phyloP scores from a whole-genome alignment of 2,329 filamentous ascomycete genomes.

The Exophiala xenobiotica region DNA sequence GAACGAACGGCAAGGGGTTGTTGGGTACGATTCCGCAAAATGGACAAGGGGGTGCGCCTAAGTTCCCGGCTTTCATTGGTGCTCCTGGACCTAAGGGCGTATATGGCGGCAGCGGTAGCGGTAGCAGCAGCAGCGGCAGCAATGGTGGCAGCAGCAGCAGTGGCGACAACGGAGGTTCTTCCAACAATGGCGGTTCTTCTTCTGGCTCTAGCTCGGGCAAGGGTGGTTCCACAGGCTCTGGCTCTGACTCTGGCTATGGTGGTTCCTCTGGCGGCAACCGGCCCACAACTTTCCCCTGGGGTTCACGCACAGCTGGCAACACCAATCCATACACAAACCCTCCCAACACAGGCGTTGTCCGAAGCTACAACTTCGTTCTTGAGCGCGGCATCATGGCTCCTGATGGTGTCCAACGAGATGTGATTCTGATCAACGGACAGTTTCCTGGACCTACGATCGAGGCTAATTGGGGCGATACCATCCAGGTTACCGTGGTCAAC shows the following conservation, averaged over 20 bases:
- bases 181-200: too few relatives aligned
- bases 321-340: slow-evolving; percentile 21
- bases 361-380: slow-evolving; percentile 35
- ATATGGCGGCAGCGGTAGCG: background rate
- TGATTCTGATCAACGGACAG: slow-evolving; percentile 35
- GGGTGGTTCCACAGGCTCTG: background rate
- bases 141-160: background rate
- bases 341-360: slow-evolving; percentile 29
- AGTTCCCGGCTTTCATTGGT: slow-evolving; percentile 11
- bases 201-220: background rate
- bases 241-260: too few relatives aligned
- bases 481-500: slow-evolving; percentile 38
- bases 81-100: slow-evolving; percentile 4
- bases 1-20: slow-evolving; percentile 7
- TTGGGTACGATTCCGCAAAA: slow-evolving; percentile 2
- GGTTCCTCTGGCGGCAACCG: background rate
- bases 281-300: slow-evolving; percentile 9
- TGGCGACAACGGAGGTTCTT: too few relatives aligned
- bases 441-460: slow-evolving; percentile 59
- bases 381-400: slow-evolving; percentile 31
- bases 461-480: slow-evolving; percentile 32
- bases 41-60: slow-evolving; percentile 9
- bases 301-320: slow-evolving; percentile 17
- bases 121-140: background rate
- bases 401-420: slow-evolving; percentile 33